Evolutionary conservation across 2,329 filamentous ascomycete species (phyloP), one percentile per base, ranked within the genome.

Genomic region (Talaromyces pinophilus): DNA sequence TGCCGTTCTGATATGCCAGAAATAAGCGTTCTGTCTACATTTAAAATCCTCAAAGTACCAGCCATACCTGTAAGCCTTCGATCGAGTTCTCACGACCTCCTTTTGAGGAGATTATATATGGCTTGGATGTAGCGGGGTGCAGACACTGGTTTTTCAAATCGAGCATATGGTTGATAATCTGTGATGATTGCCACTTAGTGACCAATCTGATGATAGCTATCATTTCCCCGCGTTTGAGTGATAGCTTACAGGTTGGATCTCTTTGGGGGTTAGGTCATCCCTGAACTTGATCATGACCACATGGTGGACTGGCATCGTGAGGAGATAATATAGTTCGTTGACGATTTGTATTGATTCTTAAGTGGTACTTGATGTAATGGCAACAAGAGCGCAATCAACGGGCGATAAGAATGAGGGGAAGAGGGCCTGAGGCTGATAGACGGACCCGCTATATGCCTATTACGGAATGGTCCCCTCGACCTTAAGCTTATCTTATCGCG

Each of bases 1-100:
- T 85, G 0, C 85, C 88, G 59, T 84, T 82, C 88, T 87, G 60
- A n/a, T 28, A 48, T 52, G 28, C 35, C 25, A 4, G 52, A 22
- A 35, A 46, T 60, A 2, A 60, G 57, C 17, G 11, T 4, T 19
- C 5, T 4, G 52, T 35, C 30, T 57, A 25, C 1, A 25, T 19
- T n/a, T 28, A 6, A 11, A 35, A 11, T 3, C 1, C n/a, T 13
- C 7, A 1, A 13, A 19, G n/a, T 7, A 19, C 3, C 38, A 33
- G 17, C 50, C 38, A 44, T 64, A 64, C 62, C 50, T 57, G 50
- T 13, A 44, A 35, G 1, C 42, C 52, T 22, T 64, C 62, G 33
- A 60, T 64, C 1, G 54, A 64, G 22, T 64, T 65, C 22, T 67
- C 66, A 13, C 66, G 62, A 22, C 66, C 66, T 11, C 66, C 66